phyloP scores from a whole-genome alignment of 371 early-diverging fungal genomes.

The Umbelopsis sp. region DNA sequence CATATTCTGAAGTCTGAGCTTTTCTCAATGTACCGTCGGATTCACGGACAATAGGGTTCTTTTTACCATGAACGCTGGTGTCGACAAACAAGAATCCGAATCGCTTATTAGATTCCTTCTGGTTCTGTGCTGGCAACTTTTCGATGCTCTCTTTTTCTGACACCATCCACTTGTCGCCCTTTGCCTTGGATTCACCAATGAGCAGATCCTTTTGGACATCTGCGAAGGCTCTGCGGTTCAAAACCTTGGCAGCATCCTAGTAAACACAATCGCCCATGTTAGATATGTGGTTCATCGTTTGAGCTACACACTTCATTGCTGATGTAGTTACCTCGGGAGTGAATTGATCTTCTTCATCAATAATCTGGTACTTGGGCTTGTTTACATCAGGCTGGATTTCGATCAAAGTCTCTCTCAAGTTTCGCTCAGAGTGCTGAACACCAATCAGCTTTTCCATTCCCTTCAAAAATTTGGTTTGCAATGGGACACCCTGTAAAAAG shows the following conservation, averaged over 20 bases:
- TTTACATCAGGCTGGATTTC: constrained; percentile 68
- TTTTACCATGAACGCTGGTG: constrained; percentile 9
- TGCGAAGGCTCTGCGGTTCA: constrained; percentile 76
- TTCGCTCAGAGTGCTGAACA: constrained; percentile 42
- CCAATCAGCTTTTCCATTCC: constrained; percentile 89
- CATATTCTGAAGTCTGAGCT: constrained; percentile 5
- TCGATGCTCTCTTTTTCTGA: not conserved
- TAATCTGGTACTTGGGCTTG: constrained; percentile 76
- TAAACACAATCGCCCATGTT: too few relatives aligned
- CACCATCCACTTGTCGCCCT: constrained; percentile 8
- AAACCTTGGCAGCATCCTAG: constrained; percentile 79
- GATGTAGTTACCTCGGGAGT: constrained; percentile 52
- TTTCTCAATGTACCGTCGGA: constrained; percentile 4
- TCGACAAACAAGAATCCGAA: constrained; percentile 16
- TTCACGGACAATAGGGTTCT: constrained; percentile 2
- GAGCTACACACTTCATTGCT: too few relatives aligned
- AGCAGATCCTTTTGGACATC: constrained; percentile 53
- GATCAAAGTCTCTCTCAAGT: constrained; percentile 63
- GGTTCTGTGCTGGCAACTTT: constrained; percentile 1
- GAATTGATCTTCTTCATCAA: constrained; percentile 78
- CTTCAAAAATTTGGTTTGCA: constrained; percentile 66
- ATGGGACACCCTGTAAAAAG: constrained; percentile 44
- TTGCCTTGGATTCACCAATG: constrained; percentile 5
- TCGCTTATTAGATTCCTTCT: constrained; percentile 3
- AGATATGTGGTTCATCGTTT: too few relatives aligned